phyloP scores from a whole-genome alignment of 78 protist genomes.

The Dictyostelium brefeldianum region DNA sequence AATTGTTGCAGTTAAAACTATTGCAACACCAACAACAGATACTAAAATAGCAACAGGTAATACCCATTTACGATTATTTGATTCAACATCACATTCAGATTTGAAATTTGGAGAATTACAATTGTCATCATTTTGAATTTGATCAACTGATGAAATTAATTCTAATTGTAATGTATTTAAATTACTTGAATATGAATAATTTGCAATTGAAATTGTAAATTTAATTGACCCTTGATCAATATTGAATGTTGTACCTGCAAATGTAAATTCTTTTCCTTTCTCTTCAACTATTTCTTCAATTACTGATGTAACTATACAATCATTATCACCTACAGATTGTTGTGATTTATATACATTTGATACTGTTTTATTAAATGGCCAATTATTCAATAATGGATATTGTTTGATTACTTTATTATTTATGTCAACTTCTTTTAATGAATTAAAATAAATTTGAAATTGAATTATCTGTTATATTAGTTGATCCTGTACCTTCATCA shows the following conservation, averaged over 20 bases:
- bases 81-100: background rate
- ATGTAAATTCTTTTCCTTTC: background rate
- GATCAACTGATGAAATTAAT: background rate
- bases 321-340: background rate
- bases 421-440: slow-evolving; percentile 6
- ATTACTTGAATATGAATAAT: background rate
- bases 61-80: background rate
- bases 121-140: background rate
- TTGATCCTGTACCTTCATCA: background rate
- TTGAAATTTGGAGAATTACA: background rate
- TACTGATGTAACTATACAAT: background rate
- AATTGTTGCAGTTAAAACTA: background rate
- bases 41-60: background rate
- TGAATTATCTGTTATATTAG: background rate
- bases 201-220: background rate
- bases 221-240: background rate
- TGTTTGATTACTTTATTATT: background rate
- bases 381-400: background rate
- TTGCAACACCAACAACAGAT: background rate
- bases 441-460: slow-evolving; percentile 11
- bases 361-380: background rate
- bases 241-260: background rate
- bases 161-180: background rate
- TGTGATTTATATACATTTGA: background rate
- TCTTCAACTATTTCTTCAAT: slow-evolving; percentile 2